These are phyloP conservation scores for Termitomyces sp. DNA, from an alignment of 768 basidiomycete genomes.

Conservation along the genomic window DNA sequence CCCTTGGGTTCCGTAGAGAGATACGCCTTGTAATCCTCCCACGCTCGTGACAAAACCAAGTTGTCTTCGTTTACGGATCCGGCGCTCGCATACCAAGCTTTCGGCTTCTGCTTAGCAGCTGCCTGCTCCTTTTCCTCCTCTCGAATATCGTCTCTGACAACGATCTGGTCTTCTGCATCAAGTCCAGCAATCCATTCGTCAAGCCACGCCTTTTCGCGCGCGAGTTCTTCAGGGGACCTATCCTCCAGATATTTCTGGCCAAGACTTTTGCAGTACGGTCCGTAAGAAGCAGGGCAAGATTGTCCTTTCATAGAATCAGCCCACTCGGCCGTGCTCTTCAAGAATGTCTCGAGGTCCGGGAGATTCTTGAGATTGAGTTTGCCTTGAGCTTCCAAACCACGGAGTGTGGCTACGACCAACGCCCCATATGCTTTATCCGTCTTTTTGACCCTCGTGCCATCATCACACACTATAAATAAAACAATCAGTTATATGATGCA, in stretches of 20 bases:
- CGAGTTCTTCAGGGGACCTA: slow-evolving; percentile 24
- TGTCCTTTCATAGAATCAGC: slow-evolving; percentile 22
- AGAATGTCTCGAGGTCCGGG: slow-evolving; percentile 29
- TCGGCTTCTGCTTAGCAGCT: slow-evolving; percentile 9
- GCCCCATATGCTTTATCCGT: slow-evolving; percentile 34
- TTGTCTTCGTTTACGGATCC: slow-evolving; percentile 22
- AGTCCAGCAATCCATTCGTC: slow-evolving; percentile 27
- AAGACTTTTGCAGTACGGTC: slow-evolving; percentile 29
- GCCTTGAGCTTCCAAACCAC: slow-evolving; percentile 25
- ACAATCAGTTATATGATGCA: background rate
- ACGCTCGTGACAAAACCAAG: slow-evolving; percentile 24
- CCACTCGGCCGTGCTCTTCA: slow-evolving; percentile 23
- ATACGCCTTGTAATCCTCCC: slow-evolving; percentile 37
- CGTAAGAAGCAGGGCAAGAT: slow-evolving; percentile 22
- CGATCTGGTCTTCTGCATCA: slow-evolving; percentile 18
- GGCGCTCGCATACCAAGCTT: slow-evolving; percentile 25
- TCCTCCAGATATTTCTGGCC: slow-evolving; percentile 27
- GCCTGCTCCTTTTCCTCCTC: slow-evolving; percentile 17
- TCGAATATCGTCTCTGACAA: slow-evolving; percentile 16
- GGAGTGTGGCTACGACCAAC: slow-evolving; percentile 27
- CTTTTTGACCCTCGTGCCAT: slow-evolving; percentile 24
- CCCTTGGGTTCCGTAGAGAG: slow-evolving; percentile 18
- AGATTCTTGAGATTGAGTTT: slow-evolving; percentile 26
- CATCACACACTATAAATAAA: slow-evolving; percentile 25
- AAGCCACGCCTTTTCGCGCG: slow-evolving; percentile 25